These are phyloP conservation scores for Solanum hybrid DNA, from an alignment of 305 asterid genomes.

Conservation along the genomic window DNA sequence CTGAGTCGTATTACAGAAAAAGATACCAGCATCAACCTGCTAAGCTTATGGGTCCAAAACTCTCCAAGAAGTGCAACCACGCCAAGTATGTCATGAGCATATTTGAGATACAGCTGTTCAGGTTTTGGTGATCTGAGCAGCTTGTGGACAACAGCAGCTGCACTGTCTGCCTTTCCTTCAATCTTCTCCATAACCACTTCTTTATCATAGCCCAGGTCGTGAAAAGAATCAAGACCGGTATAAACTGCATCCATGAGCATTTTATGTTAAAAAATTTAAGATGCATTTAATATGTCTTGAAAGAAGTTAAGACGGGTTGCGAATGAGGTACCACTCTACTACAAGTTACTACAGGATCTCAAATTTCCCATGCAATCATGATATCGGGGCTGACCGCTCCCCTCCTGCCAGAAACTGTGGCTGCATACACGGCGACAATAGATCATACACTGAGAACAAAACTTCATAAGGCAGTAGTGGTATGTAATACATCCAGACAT, in stretches of 20 bases:
- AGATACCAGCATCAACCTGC: conserved; percentile 39
- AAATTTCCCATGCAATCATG: background rate
- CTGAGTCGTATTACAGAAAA: background rate
- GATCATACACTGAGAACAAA: background rate
- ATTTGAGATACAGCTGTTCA: background rate
- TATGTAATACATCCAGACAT: background rate
- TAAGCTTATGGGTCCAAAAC: conserved; percentile 28
- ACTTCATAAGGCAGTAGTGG: background rate
- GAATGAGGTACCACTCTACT: background rate
- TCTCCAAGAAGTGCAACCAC: conserved; percentile 53
- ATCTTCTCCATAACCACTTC: conserved; percentile 19
- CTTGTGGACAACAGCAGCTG: conserved; percentile 36
- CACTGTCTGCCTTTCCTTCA: conserved; percentile 18
- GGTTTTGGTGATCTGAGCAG: conserved; percentile 6
- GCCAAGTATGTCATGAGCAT: conserved; percentile 28
- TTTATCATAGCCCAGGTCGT: conserved; percentile 2
- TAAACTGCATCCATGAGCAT: conserved; percentile 7
- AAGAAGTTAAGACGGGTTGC: background rate
- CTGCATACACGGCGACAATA: background rate
- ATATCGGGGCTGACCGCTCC: background rate
- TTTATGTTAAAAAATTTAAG: background rate
- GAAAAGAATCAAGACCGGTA: conserved; percentile 10
- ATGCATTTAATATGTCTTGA: background rate
- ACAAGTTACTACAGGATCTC: background rate
- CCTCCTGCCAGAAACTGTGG: background rate